Conservation (phyloP, 495 filamentous ascomycete genomes). For the Pseudomonodictys pantanalensis region DNA sequence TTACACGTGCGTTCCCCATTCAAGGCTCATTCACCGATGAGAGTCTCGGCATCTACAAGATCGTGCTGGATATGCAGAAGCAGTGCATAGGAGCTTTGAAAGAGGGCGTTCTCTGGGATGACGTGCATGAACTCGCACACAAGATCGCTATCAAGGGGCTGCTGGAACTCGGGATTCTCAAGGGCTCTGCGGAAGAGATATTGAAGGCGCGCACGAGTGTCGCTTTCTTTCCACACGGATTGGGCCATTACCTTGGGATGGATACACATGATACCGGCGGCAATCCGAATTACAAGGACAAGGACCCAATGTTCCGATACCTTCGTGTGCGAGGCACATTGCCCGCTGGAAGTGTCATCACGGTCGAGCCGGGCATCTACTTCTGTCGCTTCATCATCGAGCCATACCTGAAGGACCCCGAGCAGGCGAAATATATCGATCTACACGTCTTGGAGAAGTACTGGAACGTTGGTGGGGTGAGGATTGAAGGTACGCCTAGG, state of each 20-base stretch:
- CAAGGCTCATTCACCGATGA: slow-evolving; percentile 70
- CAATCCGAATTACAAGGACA: slow-evolving; percentile 78
- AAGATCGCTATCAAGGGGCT: slow-evolving; percentile 78
- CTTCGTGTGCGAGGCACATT: slow-evolving; percentile 75
- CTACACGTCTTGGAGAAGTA: slow-evolving; percentile 70
- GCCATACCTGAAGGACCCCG: slow-evolving; percentile 68
- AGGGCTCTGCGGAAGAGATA: slow-evolving; percentile 65
- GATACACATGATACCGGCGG: slow-evolving; percentile 93
- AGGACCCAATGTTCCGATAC: slow-evolving; percentile 80
- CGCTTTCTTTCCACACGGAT: slow-evolving; percentile 88
- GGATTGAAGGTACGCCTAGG: slow-evolving; percentile 58
- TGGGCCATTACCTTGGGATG: slow-evolving; percentile 91
- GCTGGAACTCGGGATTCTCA: slow-evolving; percentile 70
- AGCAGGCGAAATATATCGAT: slow-evolving; percentile 71
- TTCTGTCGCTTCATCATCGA: slow-evolving; percentile 93
- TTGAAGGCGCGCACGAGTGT: slow-evolving; percentile 70
- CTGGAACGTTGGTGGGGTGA: slow-evolving; percentile 86
- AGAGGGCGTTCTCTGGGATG: slow-evolving; percentile 79
- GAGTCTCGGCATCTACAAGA: slow-evolving; percentile 75
- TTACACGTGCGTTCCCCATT: slow-evolving; percentile 87
- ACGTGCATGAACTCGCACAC: slow-evolving; percentile 76
- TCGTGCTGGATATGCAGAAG: slow-evolving; percentile 82
- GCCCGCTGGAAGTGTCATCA: slow-evolving; percentile 76
- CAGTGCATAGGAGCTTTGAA: slow-evolving; percentile 70
- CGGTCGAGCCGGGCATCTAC: slow-evolving; percentile 90